Conservation (phyloP, 208 protist genomes). For the Trypanosoma mega region DNA sequence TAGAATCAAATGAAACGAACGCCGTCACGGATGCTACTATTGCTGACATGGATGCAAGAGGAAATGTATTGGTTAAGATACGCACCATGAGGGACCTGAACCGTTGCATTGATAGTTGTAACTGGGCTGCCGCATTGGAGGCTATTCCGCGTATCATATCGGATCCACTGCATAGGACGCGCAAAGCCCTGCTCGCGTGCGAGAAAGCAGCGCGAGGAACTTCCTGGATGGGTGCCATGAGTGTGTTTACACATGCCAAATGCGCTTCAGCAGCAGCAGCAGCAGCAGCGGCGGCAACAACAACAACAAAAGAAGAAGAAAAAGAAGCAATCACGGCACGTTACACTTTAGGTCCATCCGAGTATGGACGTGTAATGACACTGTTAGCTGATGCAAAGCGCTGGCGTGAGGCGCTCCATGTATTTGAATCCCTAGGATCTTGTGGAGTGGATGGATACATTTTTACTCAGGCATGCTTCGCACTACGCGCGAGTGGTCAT, state of each 20-base stretch:
- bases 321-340: not conserved
- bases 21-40: too few species aligned
- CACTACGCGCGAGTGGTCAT: conserved; percentile 26
- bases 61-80: not conserved
- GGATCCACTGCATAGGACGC: conserved; percentile 32
- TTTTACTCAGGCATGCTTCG: conserved; percentile 52
- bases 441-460: conserved; percentile 51
- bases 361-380: conserved; percentile 51
- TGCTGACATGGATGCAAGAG: too few species aligned
- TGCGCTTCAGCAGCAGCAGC: conserved; percentile 5
- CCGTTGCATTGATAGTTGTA: conserved; percentile 35
- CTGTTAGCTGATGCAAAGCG: conserved; percentile 47
- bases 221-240: conserved; percentile 25
- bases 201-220: conserved; percentile 22
- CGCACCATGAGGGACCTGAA: conserved; percentile 29
- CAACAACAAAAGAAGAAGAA: too few species aligned
- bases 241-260: conserved; percentile 18
- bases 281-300: too few species aligned
- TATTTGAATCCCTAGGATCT: conserved; percentile 34
- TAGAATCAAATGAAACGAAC: too few species aligned
- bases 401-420: conserved; percentile 46
- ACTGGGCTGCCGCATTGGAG: conserved; percentile 52
- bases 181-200: conserved; percentile 42
- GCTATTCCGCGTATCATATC: conserved; percentile 25
- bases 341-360: conserved; percentile 21